Evolutionary conservation across 164 flowering plant genomes (phyloP).

Genomic region (Annona cherimola): DNA sequence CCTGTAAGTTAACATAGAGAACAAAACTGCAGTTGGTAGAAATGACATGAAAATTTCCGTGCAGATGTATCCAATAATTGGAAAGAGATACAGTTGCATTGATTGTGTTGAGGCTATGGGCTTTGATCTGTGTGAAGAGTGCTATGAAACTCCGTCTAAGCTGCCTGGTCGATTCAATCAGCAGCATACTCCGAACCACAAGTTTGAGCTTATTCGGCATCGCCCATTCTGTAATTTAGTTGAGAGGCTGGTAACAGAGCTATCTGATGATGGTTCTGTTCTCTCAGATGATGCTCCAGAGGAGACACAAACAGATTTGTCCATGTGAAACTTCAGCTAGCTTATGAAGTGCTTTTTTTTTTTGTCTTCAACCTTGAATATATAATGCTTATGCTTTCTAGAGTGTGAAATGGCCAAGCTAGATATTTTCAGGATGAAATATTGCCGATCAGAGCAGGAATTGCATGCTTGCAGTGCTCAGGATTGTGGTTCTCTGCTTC

Average conservation of each 20-base stretch:
- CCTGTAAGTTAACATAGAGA: too few species aligned
- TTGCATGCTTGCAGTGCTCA: too few species aligned
- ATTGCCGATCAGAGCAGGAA: too few species aligned
- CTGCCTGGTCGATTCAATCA: conserved; percentile 90
- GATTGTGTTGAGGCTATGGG: conserved; percentile 69
- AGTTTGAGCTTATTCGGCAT: conserved; percentile 29
- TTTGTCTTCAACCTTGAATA: not conserved
- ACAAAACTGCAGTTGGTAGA: too few species aligned
- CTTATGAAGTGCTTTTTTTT: not conserved
- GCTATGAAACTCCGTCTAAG: conserved; percentile 58
- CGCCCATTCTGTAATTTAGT: not conserved
- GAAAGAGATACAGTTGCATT: conserved; percentile 73
- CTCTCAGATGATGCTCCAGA: conserved; percentile 8
- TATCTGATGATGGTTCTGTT: conserved; percentile 12
- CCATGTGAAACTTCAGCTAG: conserved; percentile 5
- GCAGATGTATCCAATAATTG: conserved; percentile 73
- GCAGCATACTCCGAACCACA: conserved; percentile 73
- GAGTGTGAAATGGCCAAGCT: not conserved
- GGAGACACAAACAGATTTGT: conserved; percentile 7
- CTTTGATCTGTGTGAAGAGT: conserved; percentile 69
- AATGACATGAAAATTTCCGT: conserved; percentile 7
- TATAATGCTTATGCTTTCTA: not conserved
- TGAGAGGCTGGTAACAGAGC: conserved; percentile 10
- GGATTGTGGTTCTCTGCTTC: not conserved
- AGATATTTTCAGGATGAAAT: too few species aligned